Conservation (phyloP, 2,329 filamentous ascomycete genomes). For the Clarireedia monteithiana region DNA sequence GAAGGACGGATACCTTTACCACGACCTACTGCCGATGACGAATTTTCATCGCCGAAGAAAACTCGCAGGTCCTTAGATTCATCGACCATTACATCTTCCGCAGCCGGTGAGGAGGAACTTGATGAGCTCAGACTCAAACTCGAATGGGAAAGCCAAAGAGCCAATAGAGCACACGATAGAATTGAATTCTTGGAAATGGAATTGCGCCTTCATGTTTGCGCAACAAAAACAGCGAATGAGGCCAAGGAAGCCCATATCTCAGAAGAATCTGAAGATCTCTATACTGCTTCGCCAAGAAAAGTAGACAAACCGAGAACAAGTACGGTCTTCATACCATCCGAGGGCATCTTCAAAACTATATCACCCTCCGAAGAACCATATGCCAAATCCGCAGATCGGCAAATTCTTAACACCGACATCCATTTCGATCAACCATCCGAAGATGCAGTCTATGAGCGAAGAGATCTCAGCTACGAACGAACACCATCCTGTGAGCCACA, state of each 20-base stretch:
- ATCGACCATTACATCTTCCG: conserved; percentile 46
- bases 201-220: conserved; percentile 60
- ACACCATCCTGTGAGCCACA: conserved; percentile 57
- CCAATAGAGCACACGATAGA: conserved; percentile 62
- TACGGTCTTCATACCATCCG: conserved; percentile 47
- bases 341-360: conserved; percentile 56
- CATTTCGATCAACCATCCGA: background rate
- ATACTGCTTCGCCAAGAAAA: conserved; percentile 7
- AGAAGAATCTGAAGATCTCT: background rate
- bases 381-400: conserved; percentile 21
- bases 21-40: conserved; percentile 44
- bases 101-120: conserved; percentile 39
- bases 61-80: conserved; percentile 37
- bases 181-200: conserved; percentile 71
- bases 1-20: conserved; percentile 60
- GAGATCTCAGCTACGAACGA: conserved; percentile 37
- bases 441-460: background rate
- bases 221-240: conserved; percentile 36
- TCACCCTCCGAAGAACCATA: conserved; percentile 31
- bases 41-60: conserved; percentile 55
- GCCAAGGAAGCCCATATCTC: conserved; percentile 1
- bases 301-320: conserved; percentile 3
- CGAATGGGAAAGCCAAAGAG: conserved; percentile 44
- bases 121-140: conserved; percentile 38
- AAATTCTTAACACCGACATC: conserved; percentile 5